Base-by-base conservation (phyloP, 805 yeast genomes). In the Yarrowia sp. region DNA sequence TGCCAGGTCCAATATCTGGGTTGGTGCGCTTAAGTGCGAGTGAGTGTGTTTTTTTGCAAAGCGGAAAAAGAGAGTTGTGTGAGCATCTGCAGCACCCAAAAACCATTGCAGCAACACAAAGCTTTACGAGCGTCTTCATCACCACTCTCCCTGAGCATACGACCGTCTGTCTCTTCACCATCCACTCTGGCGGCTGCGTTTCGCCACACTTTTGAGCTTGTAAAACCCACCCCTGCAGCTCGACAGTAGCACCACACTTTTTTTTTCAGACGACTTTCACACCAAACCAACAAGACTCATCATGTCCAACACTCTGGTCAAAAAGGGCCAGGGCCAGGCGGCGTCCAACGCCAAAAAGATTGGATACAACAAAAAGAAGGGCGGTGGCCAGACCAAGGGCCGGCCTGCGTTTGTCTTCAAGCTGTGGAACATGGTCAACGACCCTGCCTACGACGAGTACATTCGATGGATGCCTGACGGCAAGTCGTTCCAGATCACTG, bases 401-500 rank as follows among this genome's bases (percentile, higher is more conserved):
- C 71, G 92, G 67, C 97, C 98, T 1, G 96, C 97, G 0, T 95
- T 95, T 80, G 97, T 95, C 10, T 86, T 88, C 82, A 95, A 95
- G 78, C 81, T 95, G 19, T 94, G 99, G 99, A 85, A 88, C 45
- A 95, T 95, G 97, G 92, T 95, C 9, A 93, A 93, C 76, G 97
- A 94, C 76, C 81, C 86, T 0, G 74, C 79, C 0, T 94, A 93
- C 77, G 77, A 83, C 16, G 84, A 88, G 55, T 87, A 86, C 73
- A 94, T 95, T 59, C 82, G 87, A 46, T 95, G 99, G 99, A 82
- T 87, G 74, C 84, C 86, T 0, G 93, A 91, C 77, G 99, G 99
- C 2, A 83, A 86, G 72, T 86, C 95, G 4, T 92, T 95, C 76
- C 88, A 90, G 73, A 97, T 95, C 9, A 84, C 84, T 52, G 91